phyloP scores from a whole-genome alignment of 768 basidiomycete genomes.

The Neoboletus brunneissimus region DNA sequence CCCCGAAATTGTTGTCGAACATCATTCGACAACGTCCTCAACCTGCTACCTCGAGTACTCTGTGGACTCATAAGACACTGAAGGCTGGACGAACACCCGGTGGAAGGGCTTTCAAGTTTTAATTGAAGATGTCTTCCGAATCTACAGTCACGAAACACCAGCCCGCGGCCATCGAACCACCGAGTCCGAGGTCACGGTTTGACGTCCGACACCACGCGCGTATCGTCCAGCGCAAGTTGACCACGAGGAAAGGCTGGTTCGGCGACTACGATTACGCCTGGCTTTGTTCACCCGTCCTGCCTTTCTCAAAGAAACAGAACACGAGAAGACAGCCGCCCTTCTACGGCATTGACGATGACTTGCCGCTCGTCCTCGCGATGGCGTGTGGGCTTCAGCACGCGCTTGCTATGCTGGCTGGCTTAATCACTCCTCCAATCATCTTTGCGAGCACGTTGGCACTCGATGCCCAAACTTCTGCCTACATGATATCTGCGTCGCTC shows the following conservation, averaged over 20 bases:
- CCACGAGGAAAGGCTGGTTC: constrained; percentile 68
- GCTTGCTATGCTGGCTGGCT: constrained; percentile 78
- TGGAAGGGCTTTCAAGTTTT: background rate
- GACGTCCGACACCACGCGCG: constrained; percentile 6
- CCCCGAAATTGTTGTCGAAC: background rate
- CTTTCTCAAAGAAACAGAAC: constrained; percentile 41
- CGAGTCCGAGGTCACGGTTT: constrained; percentile 2
- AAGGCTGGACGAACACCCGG: background rate
- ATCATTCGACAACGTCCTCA: background rate
- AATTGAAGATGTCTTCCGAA: constrained; percentile 13
- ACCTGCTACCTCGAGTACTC: background rate
- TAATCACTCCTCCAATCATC: constrained; percentile 83
- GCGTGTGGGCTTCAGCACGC: constrained; percentile 73
- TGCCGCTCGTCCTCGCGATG: constrained; percentile 72
- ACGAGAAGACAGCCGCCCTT: constrained; percentile 56
- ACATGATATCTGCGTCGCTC: constrained; percentile 79
- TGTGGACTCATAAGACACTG: background rate
- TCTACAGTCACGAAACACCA: constrained; percentile 16
- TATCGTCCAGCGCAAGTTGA: constrained; percentile 36
- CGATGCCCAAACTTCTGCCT: constrained; percentile 57
- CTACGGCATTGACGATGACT: constrained; percentile 67
- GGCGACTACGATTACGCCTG: constrained; percentile 79
- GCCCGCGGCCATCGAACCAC: constrained; percentile 14
- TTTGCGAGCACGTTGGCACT: constrained; percentile 63
- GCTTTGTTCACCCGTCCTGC: constrained; percentile 68